These are phyloP conservation scores for Crithidia acanthocephali DNA, from an alignment of 208 protist genomes.

Conservation along the genomic window DNA sequence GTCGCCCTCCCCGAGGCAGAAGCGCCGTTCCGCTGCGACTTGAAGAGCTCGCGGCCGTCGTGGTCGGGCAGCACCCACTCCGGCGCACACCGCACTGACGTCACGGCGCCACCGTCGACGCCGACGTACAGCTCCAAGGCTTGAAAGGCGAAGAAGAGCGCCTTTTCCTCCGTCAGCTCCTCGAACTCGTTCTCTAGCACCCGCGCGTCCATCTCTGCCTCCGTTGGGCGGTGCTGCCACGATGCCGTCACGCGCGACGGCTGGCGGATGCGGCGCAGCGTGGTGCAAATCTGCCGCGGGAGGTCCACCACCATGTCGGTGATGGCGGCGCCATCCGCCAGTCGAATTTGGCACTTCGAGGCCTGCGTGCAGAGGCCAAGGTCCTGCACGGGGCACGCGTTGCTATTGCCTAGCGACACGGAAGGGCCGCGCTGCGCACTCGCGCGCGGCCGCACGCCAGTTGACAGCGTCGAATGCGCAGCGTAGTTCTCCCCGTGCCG, in stretches of 20 bases:
- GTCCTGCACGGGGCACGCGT: constrained; percentile 6
- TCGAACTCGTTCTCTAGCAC: constrained; percentile 84
- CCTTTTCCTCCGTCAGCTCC: constrained; percentile 72
- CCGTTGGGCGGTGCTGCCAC: constrained; percentile 65
- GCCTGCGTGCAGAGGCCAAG: constrained; percentile 38
- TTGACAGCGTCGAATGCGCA: not conserved
- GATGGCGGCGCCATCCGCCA: constrained; percentile 63
- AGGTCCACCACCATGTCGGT: constrained; percentile 75
- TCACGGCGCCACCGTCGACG: constrained; percentile 63
- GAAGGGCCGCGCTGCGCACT: constrained; percentile 18
- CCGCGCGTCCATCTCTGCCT: constrained; percentile 63
- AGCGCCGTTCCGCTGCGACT: not conserved
- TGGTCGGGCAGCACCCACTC: constrained; percentile 48
- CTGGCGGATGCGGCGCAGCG: constrained; percentile 70
- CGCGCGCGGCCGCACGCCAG: not conserved
- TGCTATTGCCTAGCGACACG: constrained; percentile 1
- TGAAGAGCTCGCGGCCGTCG: constrained; percentile 59
- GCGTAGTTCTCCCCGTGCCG: constrained; percentile 1
- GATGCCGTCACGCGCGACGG: constrained; percentile 55
- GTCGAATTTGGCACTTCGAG: constrained; percentile 58
- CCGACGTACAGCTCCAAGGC: constrained; percentile 79
- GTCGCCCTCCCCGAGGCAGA: not conserved
- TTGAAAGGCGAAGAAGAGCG: constrained; percentile 78
- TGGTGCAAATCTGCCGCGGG: constrained; percentile 57
- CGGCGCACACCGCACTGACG: constrained; percentile 67